These are phyloP conservation scores for Ceratocystis ficicola DNA, from an alignment of 2,329 filamentous ascomycete species.

Conservation along the genomic window DNA sequence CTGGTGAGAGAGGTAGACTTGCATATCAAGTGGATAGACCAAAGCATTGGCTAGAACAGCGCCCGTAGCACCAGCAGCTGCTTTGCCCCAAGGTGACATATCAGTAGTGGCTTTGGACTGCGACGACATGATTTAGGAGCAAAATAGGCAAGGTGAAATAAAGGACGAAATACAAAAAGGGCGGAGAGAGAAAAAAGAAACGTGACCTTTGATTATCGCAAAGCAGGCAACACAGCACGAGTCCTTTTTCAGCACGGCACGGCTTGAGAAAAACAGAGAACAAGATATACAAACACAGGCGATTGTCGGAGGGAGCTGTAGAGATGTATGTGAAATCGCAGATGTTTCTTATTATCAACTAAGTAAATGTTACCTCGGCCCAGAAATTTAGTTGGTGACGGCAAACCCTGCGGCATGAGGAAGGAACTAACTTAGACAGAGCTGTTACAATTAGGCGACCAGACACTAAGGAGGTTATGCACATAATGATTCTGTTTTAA, in stretches of 20 bases:
- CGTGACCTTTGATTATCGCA: no score
- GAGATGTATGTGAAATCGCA: neutral
- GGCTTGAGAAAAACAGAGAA: neutral
- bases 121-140: constrained; percentile 34
- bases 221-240: neutral
- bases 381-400: neutral
- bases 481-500: neutral
- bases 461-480: neutral
- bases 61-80: constrained; percentile 81
- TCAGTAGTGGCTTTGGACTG: constrained; percentile 52
- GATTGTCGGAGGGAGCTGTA: neutral
- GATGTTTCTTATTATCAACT: no score
- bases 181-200: neutral
- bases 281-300: neutral
- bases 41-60: constrained; percentile 89
- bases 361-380: constrained; percentile 5
- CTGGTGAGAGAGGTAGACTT: constrained; percentile 32
- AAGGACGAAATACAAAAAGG: no score
- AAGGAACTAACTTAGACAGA: neutral
- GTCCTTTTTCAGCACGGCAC: neutral
- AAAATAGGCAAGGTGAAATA: neutral
- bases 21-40: constrained; percentile 96
- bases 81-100: constrained; percentile 85
- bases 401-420: neutral
- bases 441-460: neutral